Percentiles rank a stretch among this genome's conserved stretches.
phyloP scores from a whole-genome alignment of 2,329 filamentous ascomycete species.

The Orbilia quercus region DNA sequence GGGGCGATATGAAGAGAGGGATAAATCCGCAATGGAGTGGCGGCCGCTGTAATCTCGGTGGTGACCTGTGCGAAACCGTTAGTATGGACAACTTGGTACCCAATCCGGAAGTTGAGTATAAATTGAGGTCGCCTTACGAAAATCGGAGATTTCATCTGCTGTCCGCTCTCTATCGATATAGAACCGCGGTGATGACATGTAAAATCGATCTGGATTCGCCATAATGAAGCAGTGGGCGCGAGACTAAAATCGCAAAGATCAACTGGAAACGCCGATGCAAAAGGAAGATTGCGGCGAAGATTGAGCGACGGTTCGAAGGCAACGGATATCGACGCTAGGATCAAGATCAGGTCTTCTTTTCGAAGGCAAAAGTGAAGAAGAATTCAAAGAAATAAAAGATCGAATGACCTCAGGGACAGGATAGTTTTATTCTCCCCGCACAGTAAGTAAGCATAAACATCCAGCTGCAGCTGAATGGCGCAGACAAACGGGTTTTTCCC shows the following conservation, averaged over 20 bases:
- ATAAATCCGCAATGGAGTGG: conserved; percentile 44
- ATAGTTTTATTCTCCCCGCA: conserved; percentile 2
- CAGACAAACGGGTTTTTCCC: background rate
- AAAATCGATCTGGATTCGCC: conserved; percentile 44
- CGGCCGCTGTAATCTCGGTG: conserved; percentile 41
- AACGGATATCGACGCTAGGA: background rate
- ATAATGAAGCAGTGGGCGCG: conserved; percentile 7
- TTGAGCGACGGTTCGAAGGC: background rate
- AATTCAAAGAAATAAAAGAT: background rate
- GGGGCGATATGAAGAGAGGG: conserved; percentile 34
- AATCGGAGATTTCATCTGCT: conserved; percentile 24
- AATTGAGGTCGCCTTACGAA: conserved; percentile 16
- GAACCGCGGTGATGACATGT: conserved; percentile 49
- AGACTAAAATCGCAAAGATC: background rate
- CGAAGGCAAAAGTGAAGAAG: background rate
- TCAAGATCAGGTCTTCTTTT: no score
- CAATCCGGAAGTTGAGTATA: background rate
- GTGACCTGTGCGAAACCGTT: conserved; percentile 17
- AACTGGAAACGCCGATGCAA: background rate
- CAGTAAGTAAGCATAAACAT: background rate
- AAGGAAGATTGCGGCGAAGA: no score
- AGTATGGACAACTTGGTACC: background rate
- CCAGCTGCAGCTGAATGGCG: background rate
- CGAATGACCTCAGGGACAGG: background rate
- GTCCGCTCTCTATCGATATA: conserved; percentile 34